Conservation (phyloP, 257 asterid species). For the Scutellaria barbata region DNA sequence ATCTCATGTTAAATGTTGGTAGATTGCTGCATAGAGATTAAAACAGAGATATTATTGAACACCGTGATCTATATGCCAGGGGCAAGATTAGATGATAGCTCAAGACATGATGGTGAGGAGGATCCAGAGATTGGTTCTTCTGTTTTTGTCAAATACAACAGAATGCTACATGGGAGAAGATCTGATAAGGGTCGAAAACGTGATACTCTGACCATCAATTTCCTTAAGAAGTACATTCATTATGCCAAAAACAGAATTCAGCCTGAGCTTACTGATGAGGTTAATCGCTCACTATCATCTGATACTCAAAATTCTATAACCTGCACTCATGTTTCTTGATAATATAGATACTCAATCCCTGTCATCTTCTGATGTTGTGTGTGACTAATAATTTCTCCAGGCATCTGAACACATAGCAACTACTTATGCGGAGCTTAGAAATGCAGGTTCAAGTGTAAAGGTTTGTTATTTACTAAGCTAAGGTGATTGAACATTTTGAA, state of each 20-base stretch:
- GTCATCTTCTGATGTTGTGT: conserved; percentile 32
- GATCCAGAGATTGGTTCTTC: conserved; percentile 72
- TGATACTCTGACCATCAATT: conserved; percentile 81
- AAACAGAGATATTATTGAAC: conserved; percentile 10
- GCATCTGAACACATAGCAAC: conserved; percentile 95
- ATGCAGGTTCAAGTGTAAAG: conserved; percentile 84
- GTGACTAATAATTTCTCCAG: conserved; percentile 44
- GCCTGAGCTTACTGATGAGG: conserved; percentile 99
- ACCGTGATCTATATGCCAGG: conserved; percentile 48
- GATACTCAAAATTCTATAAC: neutral
- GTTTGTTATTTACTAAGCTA: conserved; percentile 44
- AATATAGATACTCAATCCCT: neutral
- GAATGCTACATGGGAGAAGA: conserved; percentile 83
- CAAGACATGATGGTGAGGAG: conserved; percentile 61
- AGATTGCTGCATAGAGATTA: neutral
- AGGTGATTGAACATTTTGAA: conserved; percentile 30
- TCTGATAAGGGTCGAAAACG: conserved; percentile 59
- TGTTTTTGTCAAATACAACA: conserved; percentile 77
- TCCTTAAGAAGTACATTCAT: conserved; percentile 88
- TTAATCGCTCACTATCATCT: conserved; percentile 23
- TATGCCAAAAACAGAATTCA: conserved; percentile 85
- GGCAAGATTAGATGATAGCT: conserved; percentile 51
- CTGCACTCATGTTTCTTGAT: too few species aligned
- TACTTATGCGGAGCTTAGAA: conserved; percentile 91
- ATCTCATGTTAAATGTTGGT: conserved; percentile 17